Base-by-base conservation (phyloP, 768 basidiomycete species). In the Lactarius hatsudake region DNA sequence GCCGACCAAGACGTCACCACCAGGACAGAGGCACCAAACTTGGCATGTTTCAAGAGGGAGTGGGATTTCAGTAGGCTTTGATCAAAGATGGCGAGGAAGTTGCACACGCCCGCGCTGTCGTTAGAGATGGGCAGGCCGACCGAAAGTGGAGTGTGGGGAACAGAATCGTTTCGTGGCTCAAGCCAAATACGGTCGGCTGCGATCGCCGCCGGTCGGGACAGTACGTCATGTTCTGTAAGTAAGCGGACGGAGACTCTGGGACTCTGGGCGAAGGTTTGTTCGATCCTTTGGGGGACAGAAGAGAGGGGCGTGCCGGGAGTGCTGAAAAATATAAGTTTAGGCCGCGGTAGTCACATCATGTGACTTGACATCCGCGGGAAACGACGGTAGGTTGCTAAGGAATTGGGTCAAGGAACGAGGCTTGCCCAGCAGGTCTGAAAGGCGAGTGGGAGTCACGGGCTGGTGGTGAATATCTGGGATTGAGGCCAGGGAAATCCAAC, bases 31-130 rank as follows among this genome's bases (percentile, higher is more conserved):
- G 94, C 88, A 8, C 83, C 84, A 4, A 78, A 76, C 66, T 87
- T 89, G 32, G 91, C 87, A 59, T 87, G 82, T 32, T 85, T 78
- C 61, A 97, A 74, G 32, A 95, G 73, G 10, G 86, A 84, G 73
- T 94, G 93, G 0, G 89, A 84, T 75, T 90, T 94, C 72, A 96
- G 81, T 38, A 98, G 80, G 58, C 78, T 81, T 58, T 90, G 85
- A 66, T 96, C 93, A 45, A 94, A 79, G 40, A 98, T 77, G 64
- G 86, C 88, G 53, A 89, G 74, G 74, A 94, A 91, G 77, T 93
- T 89, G 1, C 85, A 81, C 58, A 79, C 78, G 23, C 86, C 86
- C 9, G 72, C 61, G 63, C 79, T 80, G 9, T 74, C 72, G 28
- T 76, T 72, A 32, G 81, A 82, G 38, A 94, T 75, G 68, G 91